A percentile compares a stretch with the other conserved stretches of the same genome.
Conservation (phyloP, 495 filamentous ascomycete genomes). For the Tuber calosporum region DNA sequence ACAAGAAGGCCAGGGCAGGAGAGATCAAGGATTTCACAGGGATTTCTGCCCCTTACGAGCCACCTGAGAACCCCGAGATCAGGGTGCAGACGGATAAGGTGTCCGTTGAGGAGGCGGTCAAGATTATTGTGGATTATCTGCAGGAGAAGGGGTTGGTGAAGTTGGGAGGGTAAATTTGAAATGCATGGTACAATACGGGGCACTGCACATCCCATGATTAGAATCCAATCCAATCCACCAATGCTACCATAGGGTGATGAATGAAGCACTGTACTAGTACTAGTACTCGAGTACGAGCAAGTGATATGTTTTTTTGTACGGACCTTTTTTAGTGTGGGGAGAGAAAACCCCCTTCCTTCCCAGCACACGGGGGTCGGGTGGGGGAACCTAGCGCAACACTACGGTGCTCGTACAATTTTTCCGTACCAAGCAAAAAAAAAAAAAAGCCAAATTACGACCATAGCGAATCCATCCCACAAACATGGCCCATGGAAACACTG, state of each 20-base stretch:
- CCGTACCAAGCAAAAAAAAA: neutral
- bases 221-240: neutral
- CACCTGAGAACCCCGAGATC: slow-evolving; percentile 76
- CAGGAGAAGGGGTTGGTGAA: slow-evolving; percentile 58
- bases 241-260: neutral
- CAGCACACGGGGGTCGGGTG: neutral
- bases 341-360: neutral
- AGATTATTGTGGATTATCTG: slow-evolving; percentile 72
- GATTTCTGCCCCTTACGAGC: slow-evolving; percentile 80
- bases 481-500: neutral
- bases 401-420: too few species aligned
- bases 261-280: too few species aligned
- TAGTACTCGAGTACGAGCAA: neutral
- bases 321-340: neutral
- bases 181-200: neutral
- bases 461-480: slow-evolving; percentile 3
- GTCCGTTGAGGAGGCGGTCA: slow-evolving; percentile 77
- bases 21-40: slow-evolving; percentile 97
- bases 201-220: neutral
- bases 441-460: neutral
- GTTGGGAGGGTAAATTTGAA: slow-evolving; percentile 24
- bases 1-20: slow-evolving; percentile 89
- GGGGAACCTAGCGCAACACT: neutral
- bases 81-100: slow-evolving; percentile 68
- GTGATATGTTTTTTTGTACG: neutral